Base-by-base conservation (phyloP, 441 rosid species). In the Pelargonium citronellum region DNA sequence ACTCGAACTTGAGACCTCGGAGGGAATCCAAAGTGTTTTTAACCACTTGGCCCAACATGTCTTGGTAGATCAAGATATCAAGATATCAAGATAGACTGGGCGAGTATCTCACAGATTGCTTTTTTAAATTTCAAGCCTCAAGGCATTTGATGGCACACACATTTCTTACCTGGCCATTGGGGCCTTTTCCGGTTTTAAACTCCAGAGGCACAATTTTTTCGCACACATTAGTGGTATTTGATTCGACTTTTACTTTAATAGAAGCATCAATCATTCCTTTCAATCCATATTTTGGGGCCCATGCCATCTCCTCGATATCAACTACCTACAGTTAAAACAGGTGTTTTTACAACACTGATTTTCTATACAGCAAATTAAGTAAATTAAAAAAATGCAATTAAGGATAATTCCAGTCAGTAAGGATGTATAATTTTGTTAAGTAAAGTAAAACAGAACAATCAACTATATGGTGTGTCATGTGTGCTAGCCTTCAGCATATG, bases 251-350 rank as follows among this genome's bases (percentile, higher is more conserved):
- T 71, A 92, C 92, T 82, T 86, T 84, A 66, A 92, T 75, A 70
- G 98, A 92, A 80, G 96, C 99, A 85, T 95, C 99, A 61, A 95
- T 85, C 83, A 88, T 89, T 73, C 99, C 99, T 82, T 95, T 95
- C 80, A 95, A 80, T 69, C 99, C 99, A 86, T 92, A 95, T 74
- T 81, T 92, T 68, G 95, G 97, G 71, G 98, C 96, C 99, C 98
- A 92, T 49, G 92, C 83, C 98, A 92, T 88, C 85, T 95, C 99
- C 85, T 95, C 99, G 30, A 95, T 95, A 80, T 95, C 98, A 76
- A 90, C 79, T 57, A 95, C 98, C 99, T 95, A 79, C 72, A 77
- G 65, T 74, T 47, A 47, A 57, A 47, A 67, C 13, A 58, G 60
- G 44, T 68, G 44, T 64, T 68, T 53, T 7, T 24, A 61, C 65